Evolutionary conservation across 441 rosid genomes (phyloP).

Genomic region (Erodium trifolium): DNA sequence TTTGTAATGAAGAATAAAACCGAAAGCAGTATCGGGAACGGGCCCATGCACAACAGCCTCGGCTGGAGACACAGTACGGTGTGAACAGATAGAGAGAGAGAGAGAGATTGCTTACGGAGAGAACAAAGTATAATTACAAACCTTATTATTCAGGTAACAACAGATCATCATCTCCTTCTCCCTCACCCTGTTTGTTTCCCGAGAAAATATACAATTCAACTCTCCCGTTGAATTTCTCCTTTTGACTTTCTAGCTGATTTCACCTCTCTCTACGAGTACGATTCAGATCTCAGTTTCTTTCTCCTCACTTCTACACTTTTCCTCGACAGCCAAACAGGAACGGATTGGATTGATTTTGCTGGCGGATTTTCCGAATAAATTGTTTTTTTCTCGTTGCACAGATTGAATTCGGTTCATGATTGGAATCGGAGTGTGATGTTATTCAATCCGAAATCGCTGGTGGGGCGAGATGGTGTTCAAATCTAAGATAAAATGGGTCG

Average conservation of each 20-base stretch:
- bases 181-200: background rate
- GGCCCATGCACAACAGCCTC: no score
- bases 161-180: no score
- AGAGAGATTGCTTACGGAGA: no score
- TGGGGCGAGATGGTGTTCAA: slow-evolving; percentile 54
- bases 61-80: no score
- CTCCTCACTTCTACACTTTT: background rate
- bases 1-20: no score
- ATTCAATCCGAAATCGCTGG: slow-evolving; percentile 9
- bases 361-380: background rate
- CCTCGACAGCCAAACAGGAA: background rate
- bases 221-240: background rate
- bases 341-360: background rate
- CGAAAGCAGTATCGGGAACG: no score
- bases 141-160: no score
- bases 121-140: no score
- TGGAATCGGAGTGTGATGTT: slow-evolving; percentile 9
- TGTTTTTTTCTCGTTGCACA: background rate
- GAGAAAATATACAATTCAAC: background rate
- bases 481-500: slow-evolving; percentile 88
- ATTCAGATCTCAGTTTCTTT: background rate
- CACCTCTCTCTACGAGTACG: background rate
- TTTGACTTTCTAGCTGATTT: slow-evolving; percentile 2
- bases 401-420: slow-evolving; percentile 25
- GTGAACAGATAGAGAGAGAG: no score